Base-by-base conservation (phyloP, 2,329 filamentous ascomycete species). In the Colletotrichum neosansevieriae region DNA sequence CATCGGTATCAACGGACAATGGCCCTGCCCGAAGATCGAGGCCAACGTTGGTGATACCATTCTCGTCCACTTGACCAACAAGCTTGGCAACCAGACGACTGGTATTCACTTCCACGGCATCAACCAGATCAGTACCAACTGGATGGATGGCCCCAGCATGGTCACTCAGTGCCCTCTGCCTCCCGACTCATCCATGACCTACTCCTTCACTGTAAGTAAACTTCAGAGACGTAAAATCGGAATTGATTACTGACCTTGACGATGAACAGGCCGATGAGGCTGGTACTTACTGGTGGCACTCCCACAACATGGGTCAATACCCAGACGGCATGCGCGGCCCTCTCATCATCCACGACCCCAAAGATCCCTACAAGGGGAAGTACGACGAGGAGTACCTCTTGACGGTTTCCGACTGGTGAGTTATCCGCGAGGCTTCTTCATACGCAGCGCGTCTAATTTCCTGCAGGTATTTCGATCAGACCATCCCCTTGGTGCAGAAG, bases 311-410 rank as follows among this genome's bases (percentile, higher is more conserved):
- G 78, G 88, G 85, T 2, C 89, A 91, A 73, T 92, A 91, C 72
- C 88, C 89, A 0, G 89, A 92, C 75, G 89, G 89, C n/a, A 81
- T 91, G 50, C 86, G 89, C 17, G 88, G 87, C 1, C 79, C 87
- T 0, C 73, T 92, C 47, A 86, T 91, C 63, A 82, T 91, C 12
- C 84, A 89, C 58, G 88, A 91, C 72, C 83, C 83, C 0, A 75
- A 83, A 0, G 81, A 86, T 32, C 87, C 87, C 1, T 89, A 86
- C 73, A 73, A 77, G 10, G 79, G 79, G 54, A 73, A 84, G 32
- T 89, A 86, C 66, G 87, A 90, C 50, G 84, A 88, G 53, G 88
- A 91, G 74, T 75, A 88, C 17, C 79, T 87, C 2, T 70, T 91
- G 47, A 72, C 70, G 10, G 44, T 73, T 76, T 2, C 81, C 81